These are phyloP conservation scores for Diplocarpon rosae DNA, from an alignment of 2,329 filamentous ascomycete genomes.

Conservation along the genomic window DNA sequence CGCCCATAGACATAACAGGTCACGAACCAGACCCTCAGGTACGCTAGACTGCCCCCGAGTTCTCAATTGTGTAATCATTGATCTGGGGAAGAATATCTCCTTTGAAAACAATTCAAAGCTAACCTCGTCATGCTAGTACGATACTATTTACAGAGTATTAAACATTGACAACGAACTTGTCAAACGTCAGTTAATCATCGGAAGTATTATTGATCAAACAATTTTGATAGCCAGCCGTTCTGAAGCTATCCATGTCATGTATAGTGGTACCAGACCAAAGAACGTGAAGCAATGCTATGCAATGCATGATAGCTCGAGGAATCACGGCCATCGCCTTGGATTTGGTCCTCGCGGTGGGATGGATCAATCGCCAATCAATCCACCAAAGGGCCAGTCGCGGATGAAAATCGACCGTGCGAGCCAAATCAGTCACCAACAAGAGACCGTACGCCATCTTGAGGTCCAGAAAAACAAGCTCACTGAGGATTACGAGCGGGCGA, in stretches of 20 bases:
- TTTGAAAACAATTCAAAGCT: no score
- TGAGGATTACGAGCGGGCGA: slow-evolving; percentile 25
- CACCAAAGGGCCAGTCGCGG: slow-evolving; percentile 37
- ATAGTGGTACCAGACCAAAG: slow-evolving; percentile 42
- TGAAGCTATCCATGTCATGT: slow-evolving; percentile 60
- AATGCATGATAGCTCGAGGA: slow-evolving; percentile 48
- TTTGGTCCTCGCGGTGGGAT: slow-evolving; percentile 30
- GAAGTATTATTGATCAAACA: slow-evolving; percentile 70
- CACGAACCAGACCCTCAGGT: slow-evolving; percentile 61
- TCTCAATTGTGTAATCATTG: slow-evolving; percentile 30
- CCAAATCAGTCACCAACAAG: slow-evolving; percentile 45
- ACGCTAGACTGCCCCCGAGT: slow-evolving; percentile 66
- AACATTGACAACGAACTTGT: slow-evolving; percentile 74
- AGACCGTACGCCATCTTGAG: slow-evolving; percentile 42
- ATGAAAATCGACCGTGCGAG: slow-evolving; percentile 69
- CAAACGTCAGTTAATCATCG: slow-evolving; percentile 73
- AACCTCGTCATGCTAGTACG: slow-evolving; percentile 32
- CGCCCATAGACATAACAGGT: slow-evolving; percentile 44
- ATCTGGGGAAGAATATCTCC: no score
- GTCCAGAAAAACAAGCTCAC: slow-evolving; percentile 41
- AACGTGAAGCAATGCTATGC: slow-evolving; percentile 68
- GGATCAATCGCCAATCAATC: slow-evolving; percentile 38
- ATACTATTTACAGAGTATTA: slow-evolving; percentile 71
- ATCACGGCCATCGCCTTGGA: slow-evolving; percentile 49
- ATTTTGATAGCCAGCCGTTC: slow-evolving; percentile 60